These are phyloP conservation scores for Ulmus americana DNA, from an alignment of 331 rosid species.

Conservation along the genomic window DNA sequence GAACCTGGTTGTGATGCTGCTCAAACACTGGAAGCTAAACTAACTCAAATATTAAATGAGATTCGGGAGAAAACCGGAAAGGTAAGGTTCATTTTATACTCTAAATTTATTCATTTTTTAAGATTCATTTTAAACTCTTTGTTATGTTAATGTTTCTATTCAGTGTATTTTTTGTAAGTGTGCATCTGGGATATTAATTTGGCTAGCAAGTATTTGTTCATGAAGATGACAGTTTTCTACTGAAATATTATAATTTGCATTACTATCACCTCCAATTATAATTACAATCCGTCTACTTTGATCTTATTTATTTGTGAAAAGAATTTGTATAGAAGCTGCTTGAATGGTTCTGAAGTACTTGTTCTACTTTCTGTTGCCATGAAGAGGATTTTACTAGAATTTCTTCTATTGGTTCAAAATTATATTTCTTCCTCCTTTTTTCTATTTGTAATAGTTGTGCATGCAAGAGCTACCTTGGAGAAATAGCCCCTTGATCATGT, in stretches of 20 bases:
- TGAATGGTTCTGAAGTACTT: not conserved
- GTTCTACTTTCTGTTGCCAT: constrained; percentile 5
- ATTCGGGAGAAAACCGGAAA: constrained; percentile 63
- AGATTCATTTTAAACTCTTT: not conserved
- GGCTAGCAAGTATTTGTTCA: not conserved
- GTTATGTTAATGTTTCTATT: not conserved
- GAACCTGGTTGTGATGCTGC: constrained; percentile 92
- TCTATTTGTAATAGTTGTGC: constrained; percentile 52
- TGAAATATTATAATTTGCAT: not conserved
- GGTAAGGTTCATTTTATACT: constrained; percentile 34
- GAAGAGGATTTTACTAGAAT: not conserved
- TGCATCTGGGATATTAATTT: not conserved
- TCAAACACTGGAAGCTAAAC: constrained; percentile 66
- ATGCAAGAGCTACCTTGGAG: constrained; percentile 85
- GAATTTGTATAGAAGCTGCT: not conserved
- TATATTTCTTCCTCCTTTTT: constrained; percentile 3
- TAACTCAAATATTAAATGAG: constrained; percentile 52
- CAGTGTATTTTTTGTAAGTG: not conserved
- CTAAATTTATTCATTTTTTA: not conserved
- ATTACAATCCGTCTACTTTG: not conserved
- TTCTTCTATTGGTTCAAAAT: not conserved
- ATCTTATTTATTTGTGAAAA: constrained; percentile 1
- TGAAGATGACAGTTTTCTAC: not conserved
- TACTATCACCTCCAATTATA: not conserved
- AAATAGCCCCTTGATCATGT: constrained; percentile 97